These are phyloP conservation scores for Megacollybia platyphylla DNA, from an alignment of 1,284 basidiomycete species.

Conservation along the genomic window DNA sequence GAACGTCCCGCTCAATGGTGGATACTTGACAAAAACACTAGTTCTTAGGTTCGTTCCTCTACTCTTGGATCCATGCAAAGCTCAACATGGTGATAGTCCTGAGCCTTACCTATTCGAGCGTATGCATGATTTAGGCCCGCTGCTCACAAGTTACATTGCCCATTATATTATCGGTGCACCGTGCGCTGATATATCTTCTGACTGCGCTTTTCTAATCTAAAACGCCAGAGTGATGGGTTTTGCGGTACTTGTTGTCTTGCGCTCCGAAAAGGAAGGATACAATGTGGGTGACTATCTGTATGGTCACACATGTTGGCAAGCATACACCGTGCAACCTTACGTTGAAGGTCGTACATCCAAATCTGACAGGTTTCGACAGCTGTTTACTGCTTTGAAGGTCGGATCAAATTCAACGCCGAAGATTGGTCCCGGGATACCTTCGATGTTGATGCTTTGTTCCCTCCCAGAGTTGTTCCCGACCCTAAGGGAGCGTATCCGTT, in stretches of 20 bases:
- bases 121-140: conserved; percentile 9
- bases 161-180: conserved; percentile 5
- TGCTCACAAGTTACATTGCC: conserved; percentile 10
- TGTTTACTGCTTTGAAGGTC: not conserved
- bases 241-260: conserved; percentile 11
- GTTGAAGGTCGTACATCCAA: conserved; percentile 13
- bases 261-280: conserved; percentile 10
- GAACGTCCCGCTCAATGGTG: conserved; percentile 28
- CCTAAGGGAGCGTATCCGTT: conserved; percentile 4
- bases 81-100: conserved; percentile 2
- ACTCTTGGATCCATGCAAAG: conserved; percentile 12
- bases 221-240: conserved; percentile 10
- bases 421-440: conserved; percentile 1
- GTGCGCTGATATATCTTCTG: conserved; percentile 1
- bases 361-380: not conserved
- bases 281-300: conserved; percentile 13
- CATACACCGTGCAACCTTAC: conserved; percentile 10
- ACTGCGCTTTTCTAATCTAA: not conserved
- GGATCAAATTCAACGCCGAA: conserved; percentile 2
- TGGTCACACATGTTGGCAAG: conserved; percentile 12
- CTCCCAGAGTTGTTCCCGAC: conserved; percentile 2
- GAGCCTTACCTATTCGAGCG: conserved; percentile 11
- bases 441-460: conserved; percentile 2
- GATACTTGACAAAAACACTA: conserved; percentile 31
- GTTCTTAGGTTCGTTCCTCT: conserved; percentile 13